Conservation (phyloP, 1,284 basidiomycete species). For the Mycena sp. region DNA sequence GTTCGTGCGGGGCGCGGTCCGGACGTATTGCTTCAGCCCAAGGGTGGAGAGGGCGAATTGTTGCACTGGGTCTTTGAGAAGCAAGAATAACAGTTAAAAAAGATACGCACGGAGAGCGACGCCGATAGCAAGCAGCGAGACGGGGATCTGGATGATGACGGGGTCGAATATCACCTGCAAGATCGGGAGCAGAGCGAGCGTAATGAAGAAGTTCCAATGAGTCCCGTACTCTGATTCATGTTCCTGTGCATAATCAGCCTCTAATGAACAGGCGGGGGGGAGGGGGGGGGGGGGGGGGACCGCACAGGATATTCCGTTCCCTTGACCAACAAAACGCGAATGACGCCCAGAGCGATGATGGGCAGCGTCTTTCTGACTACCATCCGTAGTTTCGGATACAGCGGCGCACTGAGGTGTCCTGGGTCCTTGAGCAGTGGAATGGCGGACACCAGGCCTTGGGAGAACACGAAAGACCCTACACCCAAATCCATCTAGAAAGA, state of each 20-base stretch:
- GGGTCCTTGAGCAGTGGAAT: constrained; percentile 77
- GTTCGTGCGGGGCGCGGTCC: constrained; percentile 68
- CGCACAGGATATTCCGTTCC: constrained; percentile 92
- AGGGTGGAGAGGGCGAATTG: constrained; percentile 69
- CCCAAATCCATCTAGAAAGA: constrained; percentile 91
- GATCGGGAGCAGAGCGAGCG: constrained; percentile 84
- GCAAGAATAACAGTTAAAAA: not conserved
- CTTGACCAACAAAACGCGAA: constrained; percentile 90
- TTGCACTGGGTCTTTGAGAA: constrained; percentile 59
- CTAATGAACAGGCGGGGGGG: constrained; percentile 9
- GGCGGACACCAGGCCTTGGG: constrained; percentile 90
- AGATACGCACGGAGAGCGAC: constrained; percentile 74
- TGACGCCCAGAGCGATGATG: constrained; percentile 77
- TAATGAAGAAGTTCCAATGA: constrained; percentile 99
- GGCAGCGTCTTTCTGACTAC: constrained; percentile 72
- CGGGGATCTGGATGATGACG: constrained; percentile 61
- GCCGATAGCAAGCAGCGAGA: constrained; percentile 55
- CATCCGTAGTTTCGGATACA: constrained; percentile 59
- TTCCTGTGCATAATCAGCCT: constrained; percentile 67
- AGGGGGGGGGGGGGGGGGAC: constrained; percentile 32
- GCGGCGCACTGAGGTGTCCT: constrained; percentile 56
- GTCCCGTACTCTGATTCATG: constrained; percentile 96
- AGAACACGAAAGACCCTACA: constrained; percentile 96
- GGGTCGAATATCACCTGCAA: constrained; percentile 79
- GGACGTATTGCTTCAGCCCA: constrained; percentile 70